Base-by-base conservation (phyloP, 2,329 filamentous ascomycete species). In the Biscogniauxia sp. region DNA sequence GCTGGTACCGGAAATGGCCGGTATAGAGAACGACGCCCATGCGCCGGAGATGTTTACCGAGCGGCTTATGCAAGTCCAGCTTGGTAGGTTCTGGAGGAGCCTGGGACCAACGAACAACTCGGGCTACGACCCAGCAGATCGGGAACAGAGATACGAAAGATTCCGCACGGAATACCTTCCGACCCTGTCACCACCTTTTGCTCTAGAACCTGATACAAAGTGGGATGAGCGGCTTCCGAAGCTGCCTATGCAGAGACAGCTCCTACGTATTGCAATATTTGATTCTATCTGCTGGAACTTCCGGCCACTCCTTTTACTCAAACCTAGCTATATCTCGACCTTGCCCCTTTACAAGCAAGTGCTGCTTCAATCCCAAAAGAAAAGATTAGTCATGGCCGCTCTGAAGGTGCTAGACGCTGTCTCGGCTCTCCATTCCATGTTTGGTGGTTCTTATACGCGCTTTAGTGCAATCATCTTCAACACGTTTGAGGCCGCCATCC, bases 251-350 rank as follows among this genome's bases (percentile, higher is more conserved):
- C 64, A 65, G 55, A 45, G 66, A 3, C 62, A 65, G 20, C 45
- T 62, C 6, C 32, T 68, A 64, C 0, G 9, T 41, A 41, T 41
- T 41, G 26, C 62, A 6, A 60, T 67, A 8, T 66, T 59, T 20
- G 61, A 67, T 11, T 63, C 61, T 3, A 3, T 66, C n/a, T 67
- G 65, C 28, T 61, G 51, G 49, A 63, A 67, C 26, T 67, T 67
- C 20, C 45, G 65, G 5, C 57, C 64, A 1, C 5, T 58, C 1
- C 53, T 68, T 0, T 20, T 67, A 17, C 23, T 53, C 5, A n/a
- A 54, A 5, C 13, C 37, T 5, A 9, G 15, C 1, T 1, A 56
- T 37, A n/a, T 61, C 7, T 15, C 54, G 15, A 37, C 13, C 1
- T 52, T 67, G 1, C 64, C 65, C 1, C 9, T 3, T 7, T 68